phyloP scores from a whole-genome alignment of 805 yeast species.

The Spathaspora passalidarum region DNA sequence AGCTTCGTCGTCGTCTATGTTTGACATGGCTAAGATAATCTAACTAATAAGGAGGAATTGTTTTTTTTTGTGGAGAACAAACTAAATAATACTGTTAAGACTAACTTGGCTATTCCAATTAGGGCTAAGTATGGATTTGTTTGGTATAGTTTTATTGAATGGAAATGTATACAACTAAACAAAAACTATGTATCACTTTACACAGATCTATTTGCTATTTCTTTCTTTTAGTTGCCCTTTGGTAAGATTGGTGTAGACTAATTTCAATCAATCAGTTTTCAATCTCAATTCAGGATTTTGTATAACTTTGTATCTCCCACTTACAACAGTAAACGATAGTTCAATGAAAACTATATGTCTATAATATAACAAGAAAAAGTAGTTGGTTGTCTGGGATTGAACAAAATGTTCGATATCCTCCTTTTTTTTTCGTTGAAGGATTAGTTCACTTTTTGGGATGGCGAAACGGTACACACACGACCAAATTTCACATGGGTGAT shows the following conservation, averaged over 20 bases:
- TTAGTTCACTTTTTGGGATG: neutral
- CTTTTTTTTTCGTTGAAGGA: neutral
- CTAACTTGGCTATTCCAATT: neutral
- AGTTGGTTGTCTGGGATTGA: neutral
- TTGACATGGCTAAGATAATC: conserved; percentile 21
- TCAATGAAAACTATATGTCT: neutral
- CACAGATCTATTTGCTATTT: conserved; percentile 1
- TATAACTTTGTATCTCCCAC: neutral
- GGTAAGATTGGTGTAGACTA: neutral
- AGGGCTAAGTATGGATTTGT: conserved; percentile 2
- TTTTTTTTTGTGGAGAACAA: neutral
- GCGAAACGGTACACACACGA: neutral
- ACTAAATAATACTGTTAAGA: neutral
- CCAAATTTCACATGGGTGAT: neutral
- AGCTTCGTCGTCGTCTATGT: conserved; percentile 87
- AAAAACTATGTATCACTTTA: conserved; percentile 4
- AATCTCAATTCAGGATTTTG: neutral
- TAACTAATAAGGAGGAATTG: neutral
- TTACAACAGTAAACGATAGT: neutral
- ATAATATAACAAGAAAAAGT: neutral
- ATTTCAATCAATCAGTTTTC: neutral
- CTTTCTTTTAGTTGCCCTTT: neutral
- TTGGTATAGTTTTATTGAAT: conserved; percentile 8
- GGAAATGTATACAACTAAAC: conserved; percentile 20
- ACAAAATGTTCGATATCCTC: neutral